phyloP scores from a whole-genome alignment of 371 early-diverging fungal species.

The Saksenaea oblongispora region DNA sequence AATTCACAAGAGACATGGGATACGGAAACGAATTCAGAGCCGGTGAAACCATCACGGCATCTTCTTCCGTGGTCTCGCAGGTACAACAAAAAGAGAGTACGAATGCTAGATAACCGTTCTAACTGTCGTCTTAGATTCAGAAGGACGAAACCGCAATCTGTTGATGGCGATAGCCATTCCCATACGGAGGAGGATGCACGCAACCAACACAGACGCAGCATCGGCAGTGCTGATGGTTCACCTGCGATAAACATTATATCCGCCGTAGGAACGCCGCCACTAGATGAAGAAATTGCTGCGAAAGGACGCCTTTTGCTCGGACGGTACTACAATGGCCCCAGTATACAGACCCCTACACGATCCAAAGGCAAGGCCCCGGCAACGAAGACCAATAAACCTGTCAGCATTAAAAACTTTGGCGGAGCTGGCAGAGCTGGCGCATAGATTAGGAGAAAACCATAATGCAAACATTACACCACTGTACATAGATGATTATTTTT shows the following conservation, averaged over 20 bases:
- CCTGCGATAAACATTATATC: not conserved
- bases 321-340: constrained; percentile 22
- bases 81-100: not conserved
- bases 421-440: not conserved
- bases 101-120: not conserved
- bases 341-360: not conserved
- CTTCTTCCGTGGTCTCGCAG: constrained; percentile 15
- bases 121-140: constrained; percentile 12
- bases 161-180: not conserved
- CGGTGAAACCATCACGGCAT: constrained; percentile 8
- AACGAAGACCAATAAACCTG: not conserved
- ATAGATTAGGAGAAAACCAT: not conserved
- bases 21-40: not conserved
- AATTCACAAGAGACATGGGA: constrained; percentile 1
- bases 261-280: not conserved
- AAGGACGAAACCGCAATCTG: not conserved
- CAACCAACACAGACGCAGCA: constrained; percentile 10
- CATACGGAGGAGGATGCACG: not conserved
- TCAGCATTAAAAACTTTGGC: constrained; percentile 2
- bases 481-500: no score
- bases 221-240: constrained; percentile 16
- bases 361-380: not conserved
- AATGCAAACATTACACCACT: no score
- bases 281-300: constrained; percentile 18
- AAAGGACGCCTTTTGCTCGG: constrained; percentile 26